Base-by-base conservation (phyloP, 164 flowering plant genomes). In the Annona squamosa region DNA sequence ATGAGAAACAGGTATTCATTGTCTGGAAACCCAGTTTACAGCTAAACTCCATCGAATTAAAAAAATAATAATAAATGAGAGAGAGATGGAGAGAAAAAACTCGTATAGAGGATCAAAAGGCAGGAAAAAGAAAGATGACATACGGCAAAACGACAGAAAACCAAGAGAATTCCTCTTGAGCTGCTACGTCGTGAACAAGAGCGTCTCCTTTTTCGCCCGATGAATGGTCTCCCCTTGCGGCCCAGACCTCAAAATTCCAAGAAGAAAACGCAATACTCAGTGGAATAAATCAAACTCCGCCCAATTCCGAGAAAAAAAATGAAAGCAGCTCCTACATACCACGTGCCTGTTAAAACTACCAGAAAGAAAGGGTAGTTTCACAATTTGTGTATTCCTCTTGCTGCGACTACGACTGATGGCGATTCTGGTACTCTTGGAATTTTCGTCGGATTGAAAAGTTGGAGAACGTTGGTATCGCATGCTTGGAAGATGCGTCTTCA, bases 81-180 rank as follows among this genome's bases (percentile, higher is more conserved):
- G 45, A 65, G 37, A 2, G 17, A 1, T n/a, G 63, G 67, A 62
- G 62, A 57, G 16, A 4, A 26, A 41, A 63, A 10, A 65, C 1
- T 9, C 46, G 17, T 46, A 62, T 12, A 18, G 5, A 10, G 7
- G 2, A 41, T 3, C 41, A 52, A 17, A 37, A 17, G 4, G 46
- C 6, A 10, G 6, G 37, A 65, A 46, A 52, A 61, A 46, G 26
- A 26, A 17, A 13, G 48, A 59, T 3, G 66, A 80, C 91, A 63
- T 81, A 92, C 96, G 96, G 98, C 3, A 88, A 47, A 77, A 92
- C 79, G 61, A 89, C 89, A 71, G 97, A 92, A 80, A 87, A 73
- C 95, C 91, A 88, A 74, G 87, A 48, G 78, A 92, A 90, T 5
- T 46, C 82, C 76, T 90, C 97, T 69, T 85, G 73, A 26, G 69